Evolutionary conservation across 2,329 filamentous ascomycete species (phyloP).

Genomic region (Incumbomyces lentus): DNA sequence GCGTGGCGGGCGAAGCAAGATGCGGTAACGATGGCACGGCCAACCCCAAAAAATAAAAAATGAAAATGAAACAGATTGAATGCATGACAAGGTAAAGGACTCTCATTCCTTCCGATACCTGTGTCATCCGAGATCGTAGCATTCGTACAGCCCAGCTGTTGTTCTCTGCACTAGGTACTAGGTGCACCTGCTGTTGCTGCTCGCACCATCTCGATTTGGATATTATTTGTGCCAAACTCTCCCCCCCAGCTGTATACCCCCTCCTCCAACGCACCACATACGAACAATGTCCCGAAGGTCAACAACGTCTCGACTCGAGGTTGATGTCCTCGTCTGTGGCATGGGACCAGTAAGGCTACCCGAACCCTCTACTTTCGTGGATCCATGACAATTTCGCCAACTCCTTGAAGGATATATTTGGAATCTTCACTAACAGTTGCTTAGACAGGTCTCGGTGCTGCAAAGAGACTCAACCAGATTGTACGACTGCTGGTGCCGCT

Average conservation of each 20-base stretch:
- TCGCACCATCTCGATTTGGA: background rate
- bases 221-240: background rate
- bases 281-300: constrained; percentile 4
- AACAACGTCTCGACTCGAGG: constrained; percentile 49
- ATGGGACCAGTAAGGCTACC: constrained; percentile 56
- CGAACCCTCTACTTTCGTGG: too few species aligned
- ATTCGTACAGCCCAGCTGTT: background rate
- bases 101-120: too few species aligned
- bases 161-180: background rate
- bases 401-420: too few species aligned
- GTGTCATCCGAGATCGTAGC: too few species aligned
- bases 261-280: background rate
- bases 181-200: background rate
- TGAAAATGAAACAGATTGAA: too few species aligned
- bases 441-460: constrained; percentile 81
- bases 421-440: background rate
- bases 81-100: too few species aligned
- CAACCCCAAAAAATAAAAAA: background rate
- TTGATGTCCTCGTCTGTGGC: constrained; percentile 96
- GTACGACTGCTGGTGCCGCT: constrained; percentile 45
- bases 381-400: too few species aligned
- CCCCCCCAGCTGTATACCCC: background rate
- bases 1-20: background rate
- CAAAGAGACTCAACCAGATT: constrained; percentile 94
- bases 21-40: background rate